Evolutionary conservation across 495 filamentous ascomycete genomes (phyloP).

Genomic region (Umbilicaria muhlenbergii): DNA sequence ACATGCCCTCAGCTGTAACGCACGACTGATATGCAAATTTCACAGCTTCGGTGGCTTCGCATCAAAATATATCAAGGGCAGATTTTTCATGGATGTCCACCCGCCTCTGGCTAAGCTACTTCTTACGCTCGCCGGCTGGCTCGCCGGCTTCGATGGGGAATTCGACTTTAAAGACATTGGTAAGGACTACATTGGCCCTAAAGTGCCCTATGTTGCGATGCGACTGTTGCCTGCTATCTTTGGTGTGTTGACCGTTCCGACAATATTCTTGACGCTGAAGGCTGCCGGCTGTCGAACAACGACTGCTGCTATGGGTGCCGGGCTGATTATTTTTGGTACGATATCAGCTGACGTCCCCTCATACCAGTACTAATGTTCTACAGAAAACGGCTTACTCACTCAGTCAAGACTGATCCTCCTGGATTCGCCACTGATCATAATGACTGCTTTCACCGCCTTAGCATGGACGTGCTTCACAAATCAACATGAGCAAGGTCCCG

Average conservation of each 20-base stretch:
- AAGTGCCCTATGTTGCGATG: conserved; percentile 96
- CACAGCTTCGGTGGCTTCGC: conserved; percentile 91
- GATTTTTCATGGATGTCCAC: conserved; percentile 99
- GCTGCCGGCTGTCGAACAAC: conserved; percentile 75
- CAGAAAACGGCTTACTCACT: conserved; percentile 89
- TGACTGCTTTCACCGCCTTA: conserved; percentile 82
- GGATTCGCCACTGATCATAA: conserved; percentile 86
- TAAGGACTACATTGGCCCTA: conserved; percentile 90
- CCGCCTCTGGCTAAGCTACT: conserved; percentile 94
- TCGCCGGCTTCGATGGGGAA: conserved; percentile 85
- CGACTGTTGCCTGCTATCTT: conserved; percentile 78
- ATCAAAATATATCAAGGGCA: conserved; percentile 95
- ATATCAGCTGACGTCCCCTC: conserved; percentile 5
- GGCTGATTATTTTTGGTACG: conserved; percentile 78
- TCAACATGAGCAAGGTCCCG: conserved; percentile 84
- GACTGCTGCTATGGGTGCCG: conserved; percentile 67
- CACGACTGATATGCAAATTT: conserved; percentile 10
- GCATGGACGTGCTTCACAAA: conserved; percentile 90
- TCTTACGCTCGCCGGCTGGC: conserved; percentile 85
- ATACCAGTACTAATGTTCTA: conserved; percentile 1
- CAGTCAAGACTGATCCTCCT: conserved; percentile 91
- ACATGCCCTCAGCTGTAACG: neutral
- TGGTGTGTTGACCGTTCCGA: conserved; percentile 72
- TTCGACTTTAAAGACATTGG: conserved; percentile 99
- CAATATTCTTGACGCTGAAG: conserved; percentile 90